These are phyloP conservation scores for Lagenidium sp. DNA, from an alignment of 352 stramenopile genomes.

Conservation along the genomic window DNA sequence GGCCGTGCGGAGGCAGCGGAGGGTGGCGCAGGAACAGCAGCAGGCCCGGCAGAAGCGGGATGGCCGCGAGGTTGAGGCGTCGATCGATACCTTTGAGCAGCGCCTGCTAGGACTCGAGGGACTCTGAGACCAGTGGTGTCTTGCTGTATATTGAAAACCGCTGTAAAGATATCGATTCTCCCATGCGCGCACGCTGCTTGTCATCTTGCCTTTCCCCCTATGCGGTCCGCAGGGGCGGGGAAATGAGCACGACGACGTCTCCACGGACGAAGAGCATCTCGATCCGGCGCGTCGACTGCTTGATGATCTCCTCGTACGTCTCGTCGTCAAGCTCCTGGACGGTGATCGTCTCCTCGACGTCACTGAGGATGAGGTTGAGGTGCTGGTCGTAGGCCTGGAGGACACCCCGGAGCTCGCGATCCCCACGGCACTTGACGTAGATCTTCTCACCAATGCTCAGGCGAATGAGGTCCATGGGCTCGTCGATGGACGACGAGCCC, in stretches of 20 bases:
- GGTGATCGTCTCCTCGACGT: slow-evolving; percentile 98
- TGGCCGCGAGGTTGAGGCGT: slow-evolving; percentile 16
- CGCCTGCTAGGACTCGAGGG: too few species aligned
- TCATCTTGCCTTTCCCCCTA: too few species aligned
- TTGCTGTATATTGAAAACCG: too few species aligned
- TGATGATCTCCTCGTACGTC: slow-evolving; percentile 97
- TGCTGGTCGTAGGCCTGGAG: slow-evolving; percentile 99
- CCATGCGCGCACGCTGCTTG: too few species aligned
- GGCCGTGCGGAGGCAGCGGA: slow-evolving; percentile 1
- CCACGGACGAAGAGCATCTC: slow-evolving; percentile 99
- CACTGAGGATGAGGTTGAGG: slow-evolving; percentile 98
- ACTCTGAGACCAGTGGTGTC: too few species aligned
- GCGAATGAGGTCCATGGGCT: slow-evolving; percentile 98
- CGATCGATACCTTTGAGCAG: slow-evolving; percentile 34
- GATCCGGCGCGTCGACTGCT: slow-evolving; percentile 91
- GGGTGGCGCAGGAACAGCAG: slow-evolving; percentile 6
- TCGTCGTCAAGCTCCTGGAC: slow-evolving; percentile 95
- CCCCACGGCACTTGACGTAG: slow-evolving; percentile 98
- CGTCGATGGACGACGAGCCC: slow-evolving; percentile 87
- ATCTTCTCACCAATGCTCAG: slow-evolving; percentile 98
- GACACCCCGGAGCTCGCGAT: slow-evolving; percentile 95
- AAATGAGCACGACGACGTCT: slow-evolving; percentile 98
- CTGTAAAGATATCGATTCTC: too few species aligned
- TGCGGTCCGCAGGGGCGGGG: slow-evolving; percentile 91
- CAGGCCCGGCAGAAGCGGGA: slow-evolving; percentile 3